A percentile compares a stretch with the other conserved stretches of the same genome.
These are phyloP conservation scores for Angomonas desouzai DNA, from an alignment of 208 protist species.

Conservation along the genomic window DNA sequence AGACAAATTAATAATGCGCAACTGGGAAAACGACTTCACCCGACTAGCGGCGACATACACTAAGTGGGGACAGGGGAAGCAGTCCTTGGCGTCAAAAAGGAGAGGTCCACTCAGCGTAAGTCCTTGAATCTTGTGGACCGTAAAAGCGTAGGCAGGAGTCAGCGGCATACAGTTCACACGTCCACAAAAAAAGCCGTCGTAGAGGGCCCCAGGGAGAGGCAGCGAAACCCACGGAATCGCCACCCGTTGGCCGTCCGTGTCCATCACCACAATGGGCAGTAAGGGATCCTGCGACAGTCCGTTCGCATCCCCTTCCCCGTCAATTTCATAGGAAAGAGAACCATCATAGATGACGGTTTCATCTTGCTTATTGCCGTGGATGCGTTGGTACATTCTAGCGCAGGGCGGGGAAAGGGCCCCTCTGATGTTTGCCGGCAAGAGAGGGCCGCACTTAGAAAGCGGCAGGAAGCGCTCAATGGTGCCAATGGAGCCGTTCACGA, in stretches of 20 bases:
- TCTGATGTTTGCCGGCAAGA: slow-evolving; percentile 43
- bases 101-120: slow-evolving; percentile 68
- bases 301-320: background rate
- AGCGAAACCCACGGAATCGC: slow-evolving; percentile 75
- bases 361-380: background rate
- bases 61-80: slow-evolving; percentile 85
- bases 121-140: slow-evolving; percentile 89
- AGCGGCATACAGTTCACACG: slow-evolving; percentile 67
- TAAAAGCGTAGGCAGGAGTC: slow-evolving; percentile 85
- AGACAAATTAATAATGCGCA: slow-evolving; percentile 73
- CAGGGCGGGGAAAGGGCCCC: slow-evolving; percentile 14
- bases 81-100: slow-evolving; percentile 62
- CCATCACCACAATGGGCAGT: slow-evolving; percentile 79
- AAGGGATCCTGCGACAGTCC: slow-evolving; percentile 11
- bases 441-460: slow-evolving; percentile 18
- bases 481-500: slow-evolving; percentile 81
- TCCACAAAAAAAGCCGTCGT: slow-evolving; percentile 34
- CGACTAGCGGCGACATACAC: slow-evolving; percentile 87
- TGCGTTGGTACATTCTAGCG: slow-evolving; percentile 11
- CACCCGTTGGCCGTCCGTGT: slow-evolving; percentile 42
- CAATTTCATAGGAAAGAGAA: background rate
- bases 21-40: slow-evolving; percentile 60
- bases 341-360: background rate
- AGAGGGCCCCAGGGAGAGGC: slow-evolving; percentile 15
- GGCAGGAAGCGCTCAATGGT: slow-evolving; percentile 59